Evolutionary conservation across 2,329 filamentous ascomycete genomes (phyloP).

Genomic region (Emmonsiellopsis sp.): DNA sequence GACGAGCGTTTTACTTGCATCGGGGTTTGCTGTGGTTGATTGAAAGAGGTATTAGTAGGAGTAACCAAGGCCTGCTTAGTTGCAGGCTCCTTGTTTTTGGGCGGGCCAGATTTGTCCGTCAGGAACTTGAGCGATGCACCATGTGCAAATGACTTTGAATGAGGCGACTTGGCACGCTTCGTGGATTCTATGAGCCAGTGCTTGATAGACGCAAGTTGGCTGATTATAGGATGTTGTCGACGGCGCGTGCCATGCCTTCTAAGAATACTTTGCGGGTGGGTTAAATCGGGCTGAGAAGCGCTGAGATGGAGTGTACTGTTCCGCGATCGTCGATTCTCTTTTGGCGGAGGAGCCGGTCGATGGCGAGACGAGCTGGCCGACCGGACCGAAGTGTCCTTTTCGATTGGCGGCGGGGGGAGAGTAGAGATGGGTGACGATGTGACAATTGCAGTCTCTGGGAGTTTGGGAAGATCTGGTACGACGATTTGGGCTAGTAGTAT

Average conservation of each 20-base stretch:
- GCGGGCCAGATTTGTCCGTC: slow-evolving; percentile 29
- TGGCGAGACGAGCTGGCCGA: slow-evolving; percentile 69
- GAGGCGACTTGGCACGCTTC: slow-evolving; percentile 52
- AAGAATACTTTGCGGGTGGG: slow-evolving; percentile 47
- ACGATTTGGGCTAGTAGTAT: slow-evolving; percentile 46
- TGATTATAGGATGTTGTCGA: slow-evolving; percentile 54
- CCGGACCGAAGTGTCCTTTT: slow-evolving; percentile 62
- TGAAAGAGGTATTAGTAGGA: slow-evolving; percentile 14
- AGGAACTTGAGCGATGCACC: slow-evolving; percentile 27
- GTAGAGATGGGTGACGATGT: slow-evolving; percentile 24
- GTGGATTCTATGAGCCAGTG: slow-evolving; percentile 64
- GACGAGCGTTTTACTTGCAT: slow-evolving; percentile 32
- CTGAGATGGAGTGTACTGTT: slow-evolving; percentile 83
- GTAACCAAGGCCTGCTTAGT: slow-evolving; percentile 21
- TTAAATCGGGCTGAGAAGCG: slow-evolving; percentile 55
- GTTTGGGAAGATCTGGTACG: slow-evolving; percentile 64
- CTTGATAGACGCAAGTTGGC: slow-evolving; percentile 58
- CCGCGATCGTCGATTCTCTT: slow-evolving; percentile 68
- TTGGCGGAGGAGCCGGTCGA: slow-evolving; percentile 73
- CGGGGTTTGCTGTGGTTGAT: slow-evolving; percentile 23
- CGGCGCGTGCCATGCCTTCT: slow-evolving; percentile 46
- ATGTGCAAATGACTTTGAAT: slow-evolving; percentile 23
- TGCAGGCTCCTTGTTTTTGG: slow-evolving; percentile 26
- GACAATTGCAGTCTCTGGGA: slow-evolving; percentile 55
- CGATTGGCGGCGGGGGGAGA: slow-evolving; percentile 55